phyloP scores from a whole-genome alignment of 2,329 filamentous ascomycete species.

The Epicoccum sorghinum region DNA sequence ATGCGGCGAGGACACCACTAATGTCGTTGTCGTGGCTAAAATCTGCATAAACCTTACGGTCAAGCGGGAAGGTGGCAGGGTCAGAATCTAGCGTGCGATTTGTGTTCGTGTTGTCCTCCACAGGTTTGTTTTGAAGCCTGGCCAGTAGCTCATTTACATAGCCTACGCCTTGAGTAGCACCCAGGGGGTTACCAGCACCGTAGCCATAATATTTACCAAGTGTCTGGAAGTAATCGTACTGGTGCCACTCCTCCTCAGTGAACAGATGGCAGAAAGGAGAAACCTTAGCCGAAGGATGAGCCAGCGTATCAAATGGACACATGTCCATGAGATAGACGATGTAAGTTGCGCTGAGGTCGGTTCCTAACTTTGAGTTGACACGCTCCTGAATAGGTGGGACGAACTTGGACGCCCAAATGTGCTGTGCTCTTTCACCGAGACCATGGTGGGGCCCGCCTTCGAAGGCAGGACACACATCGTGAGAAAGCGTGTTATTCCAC shows the following conservation, averaged over 20 bases:
- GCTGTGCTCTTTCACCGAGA: constrained; percentile 56
- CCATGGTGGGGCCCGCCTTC: constrained; percentile 62
- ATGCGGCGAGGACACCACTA: constrained; percentile 73
- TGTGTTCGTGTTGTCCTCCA: constrained; percentile 74
- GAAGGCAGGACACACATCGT: constrained; percentile 73
- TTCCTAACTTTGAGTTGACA: constrained; percentile 73
- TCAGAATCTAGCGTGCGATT: constrained; percentile 77
- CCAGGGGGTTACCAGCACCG: constrained; percentile 76
- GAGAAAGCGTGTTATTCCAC: constrained; percentile 82
- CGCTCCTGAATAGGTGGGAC: constrained; percentile 70
- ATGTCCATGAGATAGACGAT: constrained; percentile 83
- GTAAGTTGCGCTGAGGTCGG: constrained; percentile 67
- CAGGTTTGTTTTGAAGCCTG: constrained; percentile 71
- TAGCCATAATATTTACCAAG: constrained; percentile 87
- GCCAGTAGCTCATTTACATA: constrained; percentile 88
- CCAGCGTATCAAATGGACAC: constrained; percentile 83
- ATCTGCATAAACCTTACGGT: constrained; percentile 74
- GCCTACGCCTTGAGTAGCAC: constrained; percentile 83
- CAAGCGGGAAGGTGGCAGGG: constrained; percentile 74
- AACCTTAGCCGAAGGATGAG: constrained; percentile 56
- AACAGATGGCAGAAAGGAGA: constrained; percentile 82
- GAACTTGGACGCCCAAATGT: constrained; percentile 69
- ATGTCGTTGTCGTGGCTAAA: constrained; percentile 94
- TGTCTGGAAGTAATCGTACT: constrained; percentile 81
- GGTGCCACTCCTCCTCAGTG: constrained; percentile 71